Percentiles rank a stretch among this genome's conserved stretches.
Conservation (phyloP, 345 rosid genomes). For the Xanthoceras sorbifolium region DNA sequence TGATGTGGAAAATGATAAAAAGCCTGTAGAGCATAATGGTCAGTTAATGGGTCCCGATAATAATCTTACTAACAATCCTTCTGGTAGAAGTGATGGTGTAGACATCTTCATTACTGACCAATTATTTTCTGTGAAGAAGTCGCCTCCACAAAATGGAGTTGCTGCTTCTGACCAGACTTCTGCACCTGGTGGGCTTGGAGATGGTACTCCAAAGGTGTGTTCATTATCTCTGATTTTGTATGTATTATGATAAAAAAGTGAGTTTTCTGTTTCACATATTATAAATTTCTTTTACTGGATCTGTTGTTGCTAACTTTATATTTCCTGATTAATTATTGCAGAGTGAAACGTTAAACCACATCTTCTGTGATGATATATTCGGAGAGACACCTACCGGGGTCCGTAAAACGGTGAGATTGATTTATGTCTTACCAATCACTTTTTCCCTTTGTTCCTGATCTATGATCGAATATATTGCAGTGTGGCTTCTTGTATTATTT, state of each 20-base stretch:
- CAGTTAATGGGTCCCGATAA: conserved; percentile 28
- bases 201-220: conserved; percentile 94
- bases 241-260: neutral
- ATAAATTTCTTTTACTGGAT: neutral
- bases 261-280: neutral
- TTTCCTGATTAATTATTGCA: conserved; percentile 36
- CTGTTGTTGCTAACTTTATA: neutral
- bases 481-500: neutral
- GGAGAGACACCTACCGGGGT: conserved; percentile 90
- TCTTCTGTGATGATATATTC: conserved; percentile 89
- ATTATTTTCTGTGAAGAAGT: conserved; percentile 54
- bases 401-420: conserved; percentile 53
- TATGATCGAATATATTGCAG: neutral
- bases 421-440: neutral
- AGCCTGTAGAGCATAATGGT: conserved; percentile 28
- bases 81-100: conserved; percentile 32
- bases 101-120: conserved; percentile 43
- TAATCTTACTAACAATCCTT: conserved; percentile 21
- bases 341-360: conserved; percentile 86
- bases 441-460: neutral
- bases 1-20: conserved; percentile 37
- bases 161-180: conserved; percentile 42
- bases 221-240: neutral
- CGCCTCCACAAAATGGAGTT: conserved; percentile 49
- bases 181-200: conserved; percentile 81